Evolutionary conservation across 768 basidiomycete genomes (phyloP).

Genomic region (Stropharia rugosoannulata): DNA sequence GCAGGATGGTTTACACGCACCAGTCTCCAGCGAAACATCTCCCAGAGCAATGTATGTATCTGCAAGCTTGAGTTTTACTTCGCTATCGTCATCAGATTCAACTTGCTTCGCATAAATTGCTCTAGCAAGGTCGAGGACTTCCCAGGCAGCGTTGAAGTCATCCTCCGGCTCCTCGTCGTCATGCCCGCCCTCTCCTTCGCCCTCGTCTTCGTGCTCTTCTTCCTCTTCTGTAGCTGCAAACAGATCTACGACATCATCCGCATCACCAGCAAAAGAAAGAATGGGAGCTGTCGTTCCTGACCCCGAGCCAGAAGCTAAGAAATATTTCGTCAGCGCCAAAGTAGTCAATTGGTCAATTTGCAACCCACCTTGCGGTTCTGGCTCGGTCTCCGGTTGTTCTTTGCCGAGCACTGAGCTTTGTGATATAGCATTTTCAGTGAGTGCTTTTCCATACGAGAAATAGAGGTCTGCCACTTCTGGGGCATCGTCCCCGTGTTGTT

Average conservation of each 20-base stretch:
- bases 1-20: slow-evolving; percentile 38
- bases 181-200: slow-evolving; percentile 56
- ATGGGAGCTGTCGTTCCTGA: slow-evolving; percentile 50
- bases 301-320: slow-evolving; percentile 30
- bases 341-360: neutral
- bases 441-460: slow-evolving; percentile 88
- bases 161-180: slow-evolving; percentile 88
- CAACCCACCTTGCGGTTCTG: slow-evolving; percentile 33
- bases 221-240: slow-evolving; percentile 56
- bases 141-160: slow-evolving; percentile 98
- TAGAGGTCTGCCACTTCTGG: slow-evolving; percentile 87
- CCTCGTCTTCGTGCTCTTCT: slow-evolving; percentile 48
- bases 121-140: slow-evolving; percentile 92
- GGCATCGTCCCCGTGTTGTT: slow-evolving; percentile 74
- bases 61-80: slow-evolving; percentile 77
- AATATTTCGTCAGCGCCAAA: slow-evolving; percentile 6
- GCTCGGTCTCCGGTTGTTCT: slow-evolving; percentile 66
- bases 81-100: slow-evolving; percentile 51
- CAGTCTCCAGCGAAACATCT: slow-evolving; percentile 96
- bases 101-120: slow-evolving; percentile 76
- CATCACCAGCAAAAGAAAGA: slow-evolving; percentile 81
- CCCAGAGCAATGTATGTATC: slow-evolving; percentile 90
- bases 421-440: slow-evolving; percentile 89
- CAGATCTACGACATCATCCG: slow-evolving; percentile 64
- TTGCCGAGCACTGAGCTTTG: slow-evolving; percentile 89